These are phyloP conservation scores for Colletotrichum echinochloae DNA, from an alignment of 2,329 filamentous ascomycete genomes.

Conservation along the genomic window DNA sequence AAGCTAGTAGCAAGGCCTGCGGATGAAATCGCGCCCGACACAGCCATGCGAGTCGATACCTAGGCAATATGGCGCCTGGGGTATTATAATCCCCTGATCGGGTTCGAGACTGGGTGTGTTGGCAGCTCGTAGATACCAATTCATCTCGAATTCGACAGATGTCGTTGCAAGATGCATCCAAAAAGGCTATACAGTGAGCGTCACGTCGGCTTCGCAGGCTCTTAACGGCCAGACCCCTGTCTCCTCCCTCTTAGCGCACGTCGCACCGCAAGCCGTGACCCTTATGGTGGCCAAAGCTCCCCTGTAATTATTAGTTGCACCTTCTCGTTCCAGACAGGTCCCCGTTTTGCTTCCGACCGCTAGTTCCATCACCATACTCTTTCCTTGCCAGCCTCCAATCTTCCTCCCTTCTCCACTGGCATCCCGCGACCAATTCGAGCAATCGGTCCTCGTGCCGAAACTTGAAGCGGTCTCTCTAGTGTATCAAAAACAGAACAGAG, in stretches of 20 bases:
- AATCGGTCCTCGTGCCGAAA: neutral
- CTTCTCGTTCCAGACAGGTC: constrained; percentile 16
- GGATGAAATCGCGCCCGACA: constrained; percentile 10
- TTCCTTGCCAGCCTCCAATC: constrained; percentile 10
- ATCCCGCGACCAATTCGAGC: neutral
- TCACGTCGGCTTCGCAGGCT: constrained; percentile 6
- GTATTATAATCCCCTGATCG: neutral
- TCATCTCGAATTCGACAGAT: neutral
- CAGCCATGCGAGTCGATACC: neutral
- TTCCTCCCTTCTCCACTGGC: neutral
- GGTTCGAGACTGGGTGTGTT: too few relatives aligned
- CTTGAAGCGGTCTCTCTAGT: too few relatives aligned
- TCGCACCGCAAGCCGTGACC: constrained; percentile 21
- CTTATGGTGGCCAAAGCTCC: constrained; percentile 25
- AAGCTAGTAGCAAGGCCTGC: constrained; percentile 26
- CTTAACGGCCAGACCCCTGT: constrained; percentile 22
- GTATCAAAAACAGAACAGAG: too few relatives aligned
- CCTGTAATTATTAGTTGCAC: constrained; percentile 8
- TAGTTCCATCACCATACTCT: constrained; percentile 5
- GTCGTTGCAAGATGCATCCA: neutral
- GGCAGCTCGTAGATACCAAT: neutral
- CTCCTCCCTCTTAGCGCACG: constrained; percentile 16
- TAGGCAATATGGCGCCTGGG: neutral
- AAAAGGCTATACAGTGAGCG: neutral
- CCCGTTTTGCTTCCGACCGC: constrained; percentile 32